A percentile compares a stretch with the other conserved stretches of the same genome.
These are phyloP conservation scores for Xylaria sp. DNA, from an alignment of 2,329 filamentous ascomycete species.

Conservation along the genomic window DNA sequence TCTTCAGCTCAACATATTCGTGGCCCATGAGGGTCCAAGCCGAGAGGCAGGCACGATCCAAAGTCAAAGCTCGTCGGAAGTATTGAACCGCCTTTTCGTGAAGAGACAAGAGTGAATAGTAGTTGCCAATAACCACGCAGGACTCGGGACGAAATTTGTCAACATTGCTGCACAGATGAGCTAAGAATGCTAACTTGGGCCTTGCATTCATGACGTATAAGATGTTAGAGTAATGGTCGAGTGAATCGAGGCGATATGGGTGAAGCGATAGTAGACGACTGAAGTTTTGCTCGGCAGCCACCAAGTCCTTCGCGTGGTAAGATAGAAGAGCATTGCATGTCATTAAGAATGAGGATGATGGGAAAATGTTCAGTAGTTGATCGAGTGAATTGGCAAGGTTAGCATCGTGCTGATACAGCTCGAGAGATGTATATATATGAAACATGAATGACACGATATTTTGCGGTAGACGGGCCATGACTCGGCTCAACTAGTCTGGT, in stretches of 20 bases:
- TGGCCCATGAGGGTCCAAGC: constrained; percentile 99
- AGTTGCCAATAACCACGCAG: constrained; percentile 96
- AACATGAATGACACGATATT: constrained; percentile 96
- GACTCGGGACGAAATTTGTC: constrained; percentile 98
- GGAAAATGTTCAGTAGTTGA: constrained; percentile 85
- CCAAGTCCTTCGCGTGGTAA: constrained; percentile 89
- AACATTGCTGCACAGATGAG: constrained; percentile 87
- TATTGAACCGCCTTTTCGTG: constrained; percentile 99
- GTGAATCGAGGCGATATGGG: constrained; percentile 80
- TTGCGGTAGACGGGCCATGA: constrained; percentile 79
- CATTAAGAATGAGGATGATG: constrained; percentile 86
- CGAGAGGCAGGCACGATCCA: constrained; percentile 90
- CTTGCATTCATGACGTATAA: constrained; percentile 90
- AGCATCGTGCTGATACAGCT: constrained; percentile 87
- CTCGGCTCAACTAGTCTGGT: constrained; percentile 71
- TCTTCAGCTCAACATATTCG: constrained; percentile 98
- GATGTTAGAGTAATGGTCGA: constrained; percentile 98
- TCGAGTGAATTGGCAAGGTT: constrained; percentile 79
- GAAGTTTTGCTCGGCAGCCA: constrained; percentile 73
- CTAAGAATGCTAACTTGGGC: constrained; percentile 91
- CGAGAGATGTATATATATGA: constrained; percentile 88
- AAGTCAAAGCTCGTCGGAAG: constrained; percentile 89
- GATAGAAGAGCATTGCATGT: constrained; percentile 88
- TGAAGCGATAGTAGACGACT: constrained; percentile 83
- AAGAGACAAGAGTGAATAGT: constrained; percentile 92